Evolutionary conservation across 2,329 filamentous ascomycete genomes (phyloP).

Genomic region (Sporothrix dimorphospora): DNA sequence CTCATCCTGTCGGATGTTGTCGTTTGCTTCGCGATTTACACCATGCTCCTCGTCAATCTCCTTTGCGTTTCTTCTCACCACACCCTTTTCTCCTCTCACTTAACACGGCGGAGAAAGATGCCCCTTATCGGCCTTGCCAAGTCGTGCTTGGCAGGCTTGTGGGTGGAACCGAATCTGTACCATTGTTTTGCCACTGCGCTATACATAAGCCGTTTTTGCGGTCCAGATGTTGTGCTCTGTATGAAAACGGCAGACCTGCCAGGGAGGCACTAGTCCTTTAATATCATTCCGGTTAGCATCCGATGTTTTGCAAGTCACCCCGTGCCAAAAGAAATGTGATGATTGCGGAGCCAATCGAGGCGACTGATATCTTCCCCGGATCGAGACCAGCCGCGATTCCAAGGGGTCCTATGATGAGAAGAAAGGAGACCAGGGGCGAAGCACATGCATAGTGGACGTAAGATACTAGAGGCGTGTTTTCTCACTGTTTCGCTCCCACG

Average conservation of each 20-base stretch:
- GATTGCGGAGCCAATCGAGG: background rate
- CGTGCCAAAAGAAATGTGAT: background rate
- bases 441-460: background rate
- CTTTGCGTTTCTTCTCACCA: background rate
- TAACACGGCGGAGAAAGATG: background rate
- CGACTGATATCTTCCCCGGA: background rate
- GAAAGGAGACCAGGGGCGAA: background rate
- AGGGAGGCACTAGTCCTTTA: background rate
- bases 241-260: background rate
- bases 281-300: background rate
- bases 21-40: background rate
- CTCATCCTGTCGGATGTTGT: background rate
- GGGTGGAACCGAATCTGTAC: background rate
- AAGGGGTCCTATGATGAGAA: background rate
- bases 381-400: background rate
- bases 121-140: background rate
- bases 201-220: background rate
- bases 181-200: background rate
- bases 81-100: background rate
- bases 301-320: background rate
- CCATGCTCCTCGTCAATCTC: background rate
- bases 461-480: background rate
- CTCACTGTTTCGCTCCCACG: background rate
- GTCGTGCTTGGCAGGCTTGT: background rate
- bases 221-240: background rate